phyloP scores from a whole-genome alignment of 257 asterid genomes.

The Voacanga thouarsii region DNA sequence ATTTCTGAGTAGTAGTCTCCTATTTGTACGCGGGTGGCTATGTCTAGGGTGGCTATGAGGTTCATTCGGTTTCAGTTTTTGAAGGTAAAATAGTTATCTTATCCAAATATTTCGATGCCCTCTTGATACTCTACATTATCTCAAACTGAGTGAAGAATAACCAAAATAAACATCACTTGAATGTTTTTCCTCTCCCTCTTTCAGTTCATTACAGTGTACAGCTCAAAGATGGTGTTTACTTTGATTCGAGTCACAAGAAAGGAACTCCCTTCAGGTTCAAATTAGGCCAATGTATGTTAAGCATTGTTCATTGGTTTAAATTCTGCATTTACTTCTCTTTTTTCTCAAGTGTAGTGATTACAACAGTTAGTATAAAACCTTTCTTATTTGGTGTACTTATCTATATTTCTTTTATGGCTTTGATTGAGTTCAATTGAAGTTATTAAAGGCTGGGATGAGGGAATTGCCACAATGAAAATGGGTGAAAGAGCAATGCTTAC shows the following conservation, averaged over 20 bases:
- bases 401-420: background rate
- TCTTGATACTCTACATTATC: background rate
- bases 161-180: background rate
- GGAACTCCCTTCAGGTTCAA: constrained; percentile 48
- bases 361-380: background rate
- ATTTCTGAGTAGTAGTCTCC: too few relatives aligned
- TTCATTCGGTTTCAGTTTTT: too few relatives aligned
- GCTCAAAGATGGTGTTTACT: constrained; percentile 38
- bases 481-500: constrained; percentile 57
- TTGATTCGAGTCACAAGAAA: constrained; percentile 48
- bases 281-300: constrained; percentile 51
- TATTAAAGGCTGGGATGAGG: constrained; percentile 65
- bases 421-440: constrained; percentile 44
- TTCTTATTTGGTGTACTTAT: background rate
- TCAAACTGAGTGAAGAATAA: background rate
- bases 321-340: background rate
- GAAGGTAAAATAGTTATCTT: constrained; percentile 30
- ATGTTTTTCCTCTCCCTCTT: background rate
- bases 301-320: background rate
- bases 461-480: constrained; percentile 60
- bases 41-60: too few relatives aligned
- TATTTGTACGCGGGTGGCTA: too few relatives aligned
- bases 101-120: background rate
- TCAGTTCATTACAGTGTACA: constrained; percentile 54
- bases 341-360: background rate